Percentiles rank a stretch among this genome's conserved stretches.
Evolutionary conservation across 1,284 basidiomycete genomes (phyloP).

Genomic region (Microbotryum intermedium): DNA sequence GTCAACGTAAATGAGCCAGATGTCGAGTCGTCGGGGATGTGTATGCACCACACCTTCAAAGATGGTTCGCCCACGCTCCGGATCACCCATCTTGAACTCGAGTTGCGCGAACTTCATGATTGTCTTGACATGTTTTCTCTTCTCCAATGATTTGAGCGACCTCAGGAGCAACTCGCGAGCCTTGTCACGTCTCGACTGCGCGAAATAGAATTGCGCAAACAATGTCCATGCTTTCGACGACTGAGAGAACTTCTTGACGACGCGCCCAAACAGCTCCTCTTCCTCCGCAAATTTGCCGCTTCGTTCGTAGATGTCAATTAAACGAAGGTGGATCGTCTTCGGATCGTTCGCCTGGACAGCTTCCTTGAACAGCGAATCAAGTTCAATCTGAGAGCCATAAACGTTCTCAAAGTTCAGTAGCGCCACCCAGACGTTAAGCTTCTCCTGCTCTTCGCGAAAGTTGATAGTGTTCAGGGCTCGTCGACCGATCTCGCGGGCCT

Average conservation of each 20-base stretch:
- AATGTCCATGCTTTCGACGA: conserved; percentile 87
- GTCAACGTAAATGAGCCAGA: conserved; percentile 96
- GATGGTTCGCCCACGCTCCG: conserved; percentile 88
- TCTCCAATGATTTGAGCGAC: conserved; percentile 84
- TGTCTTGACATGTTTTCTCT: conserved; percentile 91
- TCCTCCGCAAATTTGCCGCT: conserved; percentile 75
- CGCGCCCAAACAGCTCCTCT: conserved; percentile 73
- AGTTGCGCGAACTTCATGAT: conserved; percentile 89
- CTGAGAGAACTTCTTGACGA: conserved; percentile 84
- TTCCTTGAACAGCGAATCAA: conserved; percentile 77
- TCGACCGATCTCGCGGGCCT: conserved; percentile 77
- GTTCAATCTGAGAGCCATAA: conserved; percentile 74
- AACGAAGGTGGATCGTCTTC: conserved; percentile 74
- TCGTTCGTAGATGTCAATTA: conserved; percentile 76
- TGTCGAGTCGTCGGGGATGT: conserved; percentile 85
- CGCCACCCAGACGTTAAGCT: conserved; percentile 96
- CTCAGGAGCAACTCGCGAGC: conserved; percentile 81
- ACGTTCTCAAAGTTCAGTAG: conserved; percentile 89
- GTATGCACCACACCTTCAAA: conserved; percentile 94
- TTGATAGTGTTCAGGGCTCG: conserved; percentile 81
- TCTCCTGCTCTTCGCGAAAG: conserved; percentile 94
- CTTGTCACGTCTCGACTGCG: conserved; percentile 44
- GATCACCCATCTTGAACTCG: conserved; percentile 89
- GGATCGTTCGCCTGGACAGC: conserved; percentile 85
- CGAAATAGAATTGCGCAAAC: conserved; percentile 66